Conservation (phyloP, 495 filamentous ascomycete species). For the Sporormia fimetaria region DNA sequence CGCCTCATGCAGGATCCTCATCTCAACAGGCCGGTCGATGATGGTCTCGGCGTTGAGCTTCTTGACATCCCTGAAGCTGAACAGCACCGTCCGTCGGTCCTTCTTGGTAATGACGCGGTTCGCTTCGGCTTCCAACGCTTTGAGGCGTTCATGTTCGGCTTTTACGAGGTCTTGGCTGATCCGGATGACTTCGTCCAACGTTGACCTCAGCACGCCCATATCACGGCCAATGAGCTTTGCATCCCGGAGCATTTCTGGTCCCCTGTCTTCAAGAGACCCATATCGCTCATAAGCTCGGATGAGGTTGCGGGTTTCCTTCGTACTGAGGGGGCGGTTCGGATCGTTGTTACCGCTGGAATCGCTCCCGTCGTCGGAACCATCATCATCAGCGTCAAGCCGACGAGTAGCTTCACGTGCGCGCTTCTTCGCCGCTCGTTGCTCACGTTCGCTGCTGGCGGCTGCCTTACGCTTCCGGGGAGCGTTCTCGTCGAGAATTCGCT, state of each 20-base stretch:
- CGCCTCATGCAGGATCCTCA: constrained; percentile 69
- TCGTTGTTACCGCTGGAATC: constrained; percentile 50
- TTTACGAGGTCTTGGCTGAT: constrained; percentile 57
- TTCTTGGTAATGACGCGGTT: constrained; percentile 81
- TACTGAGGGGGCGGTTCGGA: constrained; percentile 72
- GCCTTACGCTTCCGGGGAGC: constrained; percentile 73
- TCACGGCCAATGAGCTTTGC: constrained; percentile 74
- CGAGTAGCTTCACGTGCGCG: constrained; percentile 66
- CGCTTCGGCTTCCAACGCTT: constrained; percentile 50
- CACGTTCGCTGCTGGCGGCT: constrained; percentile 54
- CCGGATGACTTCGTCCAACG: constrained; percentile 60
- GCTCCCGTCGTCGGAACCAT: constrained; percentile 40
- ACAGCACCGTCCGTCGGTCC: constrained; percentile 89
- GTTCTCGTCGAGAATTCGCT: constrained; percentile 71
- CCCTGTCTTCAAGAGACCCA: constrained; percentile 74
- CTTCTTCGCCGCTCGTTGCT: constrained; percentile 87
- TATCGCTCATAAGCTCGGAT: constrained; percentile 78
- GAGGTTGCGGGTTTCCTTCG: constrained; percentile 85
- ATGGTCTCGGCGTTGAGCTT: constrained; percentile 92
- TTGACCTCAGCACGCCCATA: constrained; percentile 56
- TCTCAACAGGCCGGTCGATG: constrained; percentile 74
- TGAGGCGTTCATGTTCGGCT: constrained; percentile 52
- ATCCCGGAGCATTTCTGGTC: constrained; percentile 74
- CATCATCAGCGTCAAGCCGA: constrained; percentile 40
- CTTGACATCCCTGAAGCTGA: constrained; percentile 83